Conservation (phyloP, 208 protist genomes). For the Lotmaria passim region DNA sequence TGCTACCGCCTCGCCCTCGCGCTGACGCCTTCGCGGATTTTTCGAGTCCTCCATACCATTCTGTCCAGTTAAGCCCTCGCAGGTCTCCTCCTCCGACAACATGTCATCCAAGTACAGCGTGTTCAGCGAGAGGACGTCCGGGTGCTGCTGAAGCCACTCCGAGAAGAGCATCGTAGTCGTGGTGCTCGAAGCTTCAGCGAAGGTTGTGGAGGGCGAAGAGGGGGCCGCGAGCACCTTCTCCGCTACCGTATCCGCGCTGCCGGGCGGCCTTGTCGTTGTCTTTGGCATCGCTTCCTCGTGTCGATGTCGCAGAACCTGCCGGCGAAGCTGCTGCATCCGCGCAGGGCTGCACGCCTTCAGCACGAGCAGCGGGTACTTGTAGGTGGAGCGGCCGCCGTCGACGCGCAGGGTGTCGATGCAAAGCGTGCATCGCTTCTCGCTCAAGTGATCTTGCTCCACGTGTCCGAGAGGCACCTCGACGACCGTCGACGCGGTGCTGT, state of each 20-base stretch:
- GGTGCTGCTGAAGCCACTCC: constrained; percentile 63
- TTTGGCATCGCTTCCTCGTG: background rate
- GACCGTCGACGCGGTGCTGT: constrained; percentile 1
- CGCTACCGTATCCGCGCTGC: background rate
- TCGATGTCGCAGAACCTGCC: background rate
- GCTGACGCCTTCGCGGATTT: constrained; percentile 12
- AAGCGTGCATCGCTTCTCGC: constrained; percentile 56
- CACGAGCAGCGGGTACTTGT: constrained; percentile 55
- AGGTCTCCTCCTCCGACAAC: background rate
- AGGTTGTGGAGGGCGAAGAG: background rate
- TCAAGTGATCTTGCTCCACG: constrained; percentile 52
- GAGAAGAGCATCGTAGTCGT: constrained; percentile 35
- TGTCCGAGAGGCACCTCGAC: constrained; percentile 59
- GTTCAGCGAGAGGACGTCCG: constrained; percentile 55
- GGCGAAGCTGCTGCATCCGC: constrained; percentile 10
- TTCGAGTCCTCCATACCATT: too few species aligned
- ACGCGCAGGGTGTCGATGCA: constrained; percentile 67
- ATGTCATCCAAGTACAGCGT: constrained; percentile 35
- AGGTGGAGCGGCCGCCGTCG: constrained; percentile 43
- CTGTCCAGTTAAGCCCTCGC: background rate
- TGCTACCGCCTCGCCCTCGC: constrained; percentile 8
- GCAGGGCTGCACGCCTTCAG: constrained; percentile 29
- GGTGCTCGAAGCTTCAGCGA: background rate
- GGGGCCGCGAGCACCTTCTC: background rate
- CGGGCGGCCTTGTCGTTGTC: background rate